Percentiles rank a stretch among this genome's conserved stretches.
phyloP scores from a whole-genome alignment of 495 filamentous ascomycete species.

The Aspergillus cavernicola region DNA sequence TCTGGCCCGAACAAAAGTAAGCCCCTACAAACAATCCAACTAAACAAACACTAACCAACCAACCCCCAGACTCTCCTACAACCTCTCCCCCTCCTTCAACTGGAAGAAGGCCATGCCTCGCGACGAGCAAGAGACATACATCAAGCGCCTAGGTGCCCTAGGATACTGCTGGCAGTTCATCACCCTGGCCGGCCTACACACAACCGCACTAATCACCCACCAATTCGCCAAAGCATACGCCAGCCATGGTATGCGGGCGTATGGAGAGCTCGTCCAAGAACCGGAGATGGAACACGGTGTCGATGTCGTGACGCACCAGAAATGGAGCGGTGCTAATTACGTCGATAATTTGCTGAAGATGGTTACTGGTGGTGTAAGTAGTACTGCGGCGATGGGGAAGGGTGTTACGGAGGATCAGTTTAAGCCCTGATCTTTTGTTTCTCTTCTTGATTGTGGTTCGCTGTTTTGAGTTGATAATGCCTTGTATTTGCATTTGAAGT shows the following conservation, averaged over 20 bases:
- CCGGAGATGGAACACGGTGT: constrained; percentile 88
- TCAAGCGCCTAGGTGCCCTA: constrained; percentile 76
- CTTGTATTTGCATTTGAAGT: too few relatives aligned
- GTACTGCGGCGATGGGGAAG: constrained; percentile 92
- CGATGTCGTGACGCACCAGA: constrained; percentile 97
- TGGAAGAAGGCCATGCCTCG: constrained; percentile 97
- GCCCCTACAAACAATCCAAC: constrained; percentile 21
- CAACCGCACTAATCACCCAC: constrained; percentile 84
- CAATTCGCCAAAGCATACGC: constrained; percentile 81
- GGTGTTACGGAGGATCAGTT: constrained; percentile 99
- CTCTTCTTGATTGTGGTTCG: constrained; percentile 2
- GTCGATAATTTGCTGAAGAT: constrained; percentile 93
- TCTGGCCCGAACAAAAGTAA: constrained; percentile 95
- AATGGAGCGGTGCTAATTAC: constrained; percentile 95
- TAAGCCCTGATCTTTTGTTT: constrained; percentile 34
- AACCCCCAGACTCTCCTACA: constrained; percentile 74
- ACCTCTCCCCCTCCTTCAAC: constrained; percentile 98
- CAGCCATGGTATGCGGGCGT: constrained; percentile 86
- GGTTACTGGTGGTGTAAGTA: constrained; percentile 90
- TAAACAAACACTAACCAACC: constrained; percentile 9
- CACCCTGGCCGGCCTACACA: constrained; percentile 96
- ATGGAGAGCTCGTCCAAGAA: constrained; percentile 95
- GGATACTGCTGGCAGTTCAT: constrained; percentile 99
- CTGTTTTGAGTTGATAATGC: too few relatives aligned
- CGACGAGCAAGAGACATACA: constrained; percentile 95